phyloP scores from a whole-genome alignment of 1,139 yeast genomes.

The Protomyces lactucae-debilis region DNA sequence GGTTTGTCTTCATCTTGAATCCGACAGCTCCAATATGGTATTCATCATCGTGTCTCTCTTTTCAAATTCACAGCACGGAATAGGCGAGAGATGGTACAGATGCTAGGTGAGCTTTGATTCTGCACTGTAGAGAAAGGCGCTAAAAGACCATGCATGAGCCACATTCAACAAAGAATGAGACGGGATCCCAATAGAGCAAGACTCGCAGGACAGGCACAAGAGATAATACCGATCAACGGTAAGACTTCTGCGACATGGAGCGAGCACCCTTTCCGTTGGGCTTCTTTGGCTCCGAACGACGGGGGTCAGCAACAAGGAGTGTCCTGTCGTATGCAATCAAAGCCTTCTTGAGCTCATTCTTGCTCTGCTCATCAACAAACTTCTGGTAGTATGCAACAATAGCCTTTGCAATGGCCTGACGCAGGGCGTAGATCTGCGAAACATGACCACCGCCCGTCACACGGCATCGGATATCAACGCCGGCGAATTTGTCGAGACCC shows the following conservation, averaged over 20 bases:
- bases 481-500: constrained; percentile 98
- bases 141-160: background rate
- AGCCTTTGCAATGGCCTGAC: constrained; percentile 99
- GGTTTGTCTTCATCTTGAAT: constrained; percentile 7
- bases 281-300: constrained; percentile 99
- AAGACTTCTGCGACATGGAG: constrained; percentile 99
- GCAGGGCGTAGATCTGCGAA: constrained; percentile 92
- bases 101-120: constrained; percentile 1
- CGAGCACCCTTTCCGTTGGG: constrained; percentile 99
- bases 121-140: background rate
- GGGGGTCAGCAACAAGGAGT: constrained; percentile 97
- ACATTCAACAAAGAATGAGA: background rate
- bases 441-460: constrained; percentile 99
- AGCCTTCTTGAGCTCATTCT: constrained; percentile 98
- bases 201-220: background rate
- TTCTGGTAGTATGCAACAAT: constrained; percentile 99
- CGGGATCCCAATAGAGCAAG: background rate
- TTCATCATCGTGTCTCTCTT: constrained; percentile 16
- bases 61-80: background rate
- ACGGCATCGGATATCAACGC: constrained; percentile 97
- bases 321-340: constrained; percentile 98
- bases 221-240: constrained; percentile 67
- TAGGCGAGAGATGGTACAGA: background rate
- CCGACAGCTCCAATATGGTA: constrained; percentile 26
- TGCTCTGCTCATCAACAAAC: constrained; percentile 98